phyloP scores from a whole-genome alignment of 1,284 basidiomycete species.

The Meripilus lineatus region DNA sequence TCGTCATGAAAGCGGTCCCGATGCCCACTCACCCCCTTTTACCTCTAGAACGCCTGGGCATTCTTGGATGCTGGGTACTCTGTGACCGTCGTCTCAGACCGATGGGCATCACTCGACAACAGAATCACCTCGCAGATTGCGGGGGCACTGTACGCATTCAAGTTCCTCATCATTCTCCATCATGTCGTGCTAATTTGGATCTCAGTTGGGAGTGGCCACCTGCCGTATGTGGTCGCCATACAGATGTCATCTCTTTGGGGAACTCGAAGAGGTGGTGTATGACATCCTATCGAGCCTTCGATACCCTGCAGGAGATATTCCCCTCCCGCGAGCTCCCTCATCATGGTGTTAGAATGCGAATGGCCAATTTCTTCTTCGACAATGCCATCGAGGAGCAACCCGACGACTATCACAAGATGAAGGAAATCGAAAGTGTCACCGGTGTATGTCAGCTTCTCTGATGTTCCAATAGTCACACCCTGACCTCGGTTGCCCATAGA shows the following conservation, averaged over 20 bases:
- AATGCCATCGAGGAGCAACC: slow-evolving; percentile 22
- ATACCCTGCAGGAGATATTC: slow-evolving; percentile 16
- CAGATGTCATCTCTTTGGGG: slow-evolving; percentile 27
- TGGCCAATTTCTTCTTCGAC: slow-evolving; percentile 31
- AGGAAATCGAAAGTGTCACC: slow-evolving; percentile 21
- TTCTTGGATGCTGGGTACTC: slow-evolving; percentile 28
- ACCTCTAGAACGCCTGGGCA: slow-evolving; percentile 28
- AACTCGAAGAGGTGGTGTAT: slow-evolving; percentile 30
- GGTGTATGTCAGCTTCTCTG: background rate
- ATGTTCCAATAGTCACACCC: background rate
- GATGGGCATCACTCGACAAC: slow-evolving; percentile 19
- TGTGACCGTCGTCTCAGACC: slow-evolving; percentile 26
- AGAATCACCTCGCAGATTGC: slow-evolving; percentile 30
- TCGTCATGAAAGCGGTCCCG: background rate
- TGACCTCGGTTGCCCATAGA: slow-evolving; percentile 6
- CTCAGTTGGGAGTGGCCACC: slow-evolving; percentile 31
- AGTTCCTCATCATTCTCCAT: background rate
- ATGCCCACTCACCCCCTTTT: background rate
- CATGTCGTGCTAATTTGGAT: background rate
- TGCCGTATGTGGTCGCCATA: slow-evolving; percentile 31
- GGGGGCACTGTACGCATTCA: slow-evolving; percentile 21
- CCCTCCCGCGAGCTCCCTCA: slow-evolving; percentile 11
- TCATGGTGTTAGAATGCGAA: slow-evolving; percentile 20
- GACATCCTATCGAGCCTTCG: slow-evolving; percentile 28
- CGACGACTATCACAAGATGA: slow-evolving; percentile 30